phyloP scores from a whole-genome alignment of 495 filamentous ascomycete genomes.

The Parathielavia hyrcaniae region DNA sequence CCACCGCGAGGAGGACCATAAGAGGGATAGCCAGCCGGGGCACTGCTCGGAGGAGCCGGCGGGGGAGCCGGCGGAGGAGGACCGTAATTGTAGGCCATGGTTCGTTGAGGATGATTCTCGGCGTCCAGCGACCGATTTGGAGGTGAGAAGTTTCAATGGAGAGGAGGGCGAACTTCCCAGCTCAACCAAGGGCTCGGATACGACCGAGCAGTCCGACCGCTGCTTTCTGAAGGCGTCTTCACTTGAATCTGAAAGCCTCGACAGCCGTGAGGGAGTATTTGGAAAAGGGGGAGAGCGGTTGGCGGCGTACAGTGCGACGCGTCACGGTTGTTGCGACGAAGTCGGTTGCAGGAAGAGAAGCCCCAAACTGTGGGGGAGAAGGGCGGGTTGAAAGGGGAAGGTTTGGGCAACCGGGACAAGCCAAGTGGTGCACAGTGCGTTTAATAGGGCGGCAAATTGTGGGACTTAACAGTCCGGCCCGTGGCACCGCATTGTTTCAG shows the following conservation, averaged over 20 bases:
- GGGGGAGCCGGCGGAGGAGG: constrained; percentile 51
- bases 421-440: too few species aligned
- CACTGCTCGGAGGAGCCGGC: constrained; percentile 32
- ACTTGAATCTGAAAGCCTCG: constrained; percentile 18
- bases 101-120: background rate
- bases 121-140: background rate
- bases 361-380: too few species aligned
- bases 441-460: too few species aligned
- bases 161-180: constrained; percentile 13
- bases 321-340: background rate
- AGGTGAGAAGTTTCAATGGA: background rate
- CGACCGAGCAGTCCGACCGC: background rate
- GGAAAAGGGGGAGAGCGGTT: background rate
- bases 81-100: constrained; percentile 48
- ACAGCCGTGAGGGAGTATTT: background rate
- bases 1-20: constrained; percentile 36
- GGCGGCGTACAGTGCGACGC: background rate
- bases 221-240: constrained; percentile 13
- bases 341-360: background rate
- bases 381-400: background rate
- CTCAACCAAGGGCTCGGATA: background rate
- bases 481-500: too few species aligned
- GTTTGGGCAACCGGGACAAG: too few species aligned
- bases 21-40: constrained; percentile 26
- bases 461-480: too few species aligned